These are phyloP conservation scores for Syncephalis fuscata DNA, from an alignment of 371 early-diverging fungal species.

Conservation along the genomic window DNA sequence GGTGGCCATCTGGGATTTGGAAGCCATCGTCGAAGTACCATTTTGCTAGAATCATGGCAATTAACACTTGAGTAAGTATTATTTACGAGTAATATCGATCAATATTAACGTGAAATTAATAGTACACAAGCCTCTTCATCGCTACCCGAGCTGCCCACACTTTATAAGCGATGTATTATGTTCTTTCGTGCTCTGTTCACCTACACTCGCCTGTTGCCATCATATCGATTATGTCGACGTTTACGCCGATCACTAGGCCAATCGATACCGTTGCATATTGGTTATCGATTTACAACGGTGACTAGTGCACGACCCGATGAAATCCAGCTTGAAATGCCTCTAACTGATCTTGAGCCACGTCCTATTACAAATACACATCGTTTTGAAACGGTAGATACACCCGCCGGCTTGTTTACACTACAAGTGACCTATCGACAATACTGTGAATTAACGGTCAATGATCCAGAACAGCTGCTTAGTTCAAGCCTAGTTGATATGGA, in stretches of 20 bases:
- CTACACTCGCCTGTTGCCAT: slow-evolving; percentile 57
- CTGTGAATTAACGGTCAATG: slow-evolving; percentile 58
- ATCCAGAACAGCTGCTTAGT: slow-evolving; percentile 31
- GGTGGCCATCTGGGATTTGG: background rate
- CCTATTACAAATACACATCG: slow-evolving; percentile 27
- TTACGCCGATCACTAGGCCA: slow-evolving; percentile 16
- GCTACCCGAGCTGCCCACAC: slow-evolving; percentile 10
- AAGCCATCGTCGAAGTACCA: slow-evolving; percentile 12
- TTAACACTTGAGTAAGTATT: slow-evolving; percentile 43
- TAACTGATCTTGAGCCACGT: slow-evolving; percentile 33
- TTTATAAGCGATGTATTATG: slow-evolving; percentile 77
- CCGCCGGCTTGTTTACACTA: slow-evolving; percentile 57
- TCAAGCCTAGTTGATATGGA: slow-evolving; percentile 46
- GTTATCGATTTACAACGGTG: slow-evolving; percentile 29
- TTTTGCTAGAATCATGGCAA: slow-evolving; percentile 67
- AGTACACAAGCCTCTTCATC: slow-evolving; percentile 1
- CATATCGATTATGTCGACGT: slow-evolving; percentile 37
- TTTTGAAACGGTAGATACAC: slow-evolving; percentile 54
- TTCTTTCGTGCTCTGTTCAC: slow-evolving; percentile 74
- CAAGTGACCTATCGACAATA: slow-evolving; percentile 63
- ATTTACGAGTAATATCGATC: background rate
- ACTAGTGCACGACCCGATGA: background rate
- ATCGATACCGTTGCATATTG: slow-evolving; percentile 28
- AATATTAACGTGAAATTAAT: background rate
- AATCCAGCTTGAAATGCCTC: slow-evolving; percentile 17